Conservation (phyloP, 805 yeast species). For the Cyberlindnera mississippiensis region DNA sequence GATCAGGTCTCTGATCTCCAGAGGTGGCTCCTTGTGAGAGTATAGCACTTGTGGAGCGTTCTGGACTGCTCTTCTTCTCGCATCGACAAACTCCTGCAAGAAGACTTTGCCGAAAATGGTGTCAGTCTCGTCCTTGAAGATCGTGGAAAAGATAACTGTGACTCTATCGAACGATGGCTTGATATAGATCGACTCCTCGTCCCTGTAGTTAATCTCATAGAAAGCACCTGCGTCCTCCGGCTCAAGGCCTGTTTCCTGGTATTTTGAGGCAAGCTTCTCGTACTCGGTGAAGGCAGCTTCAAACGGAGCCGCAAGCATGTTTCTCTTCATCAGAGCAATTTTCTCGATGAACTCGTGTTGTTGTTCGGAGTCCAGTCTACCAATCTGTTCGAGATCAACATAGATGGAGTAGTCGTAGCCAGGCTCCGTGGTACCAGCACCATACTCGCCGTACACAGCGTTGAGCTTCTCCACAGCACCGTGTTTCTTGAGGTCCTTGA, state of each 20-base stretch:
- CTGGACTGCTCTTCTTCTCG: slow-evolving; percentile 91
- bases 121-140: slow-evolving; percentile 96
- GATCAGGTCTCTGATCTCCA: slow-evolving; percentile 61
- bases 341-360: slow-evolving; percentile 52
- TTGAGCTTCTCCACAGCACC: slow-evolving; percentile 56
- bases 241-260: slow-evolving; percentile 28
- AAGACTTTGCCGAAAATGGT: slow-evolving; percentile 86
- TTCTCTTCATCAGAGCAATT: slow-evolving; percentile 74
- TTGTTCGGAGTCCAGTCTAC: slow-evolving; percentile 41
- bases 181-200: slow-evolving; percentile 86
- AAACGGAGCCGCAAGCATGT: slow-evolving; percentile 90
- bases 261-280: slow-evolving; percentile 46
- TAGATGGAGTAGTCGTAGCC: slow-evolving; percentile 80
- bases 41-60: slow-evolving; percentile 97
- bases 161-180: slow-evolving; percentile 94
- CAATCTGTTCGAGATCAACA: slow-evolving; percentile 50
- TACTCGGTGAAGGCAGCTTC: slow-evolving; percentile 80
- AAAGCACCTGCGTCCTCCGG: slow-evolving; percentile 24
- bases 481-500: slow-evolving; percentile 64
- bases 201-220: slow-evolving; percentile 70
- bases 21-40: slow-evolving; percentile 87
- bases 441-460: slow-evolving; percentile 44
- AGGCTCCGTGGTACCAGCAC: slow-evolving; percentile 47
- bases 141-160: slow-evolving; percentile 91
- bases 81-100: slow-evolving; percentile 91